A percentile compares a stretch with the other conserved stretches of the same genome.
phyloP scores from a whole-genome alignment of 108 stramenopile species.

The Nannochloropsis gaditana region DNA sequence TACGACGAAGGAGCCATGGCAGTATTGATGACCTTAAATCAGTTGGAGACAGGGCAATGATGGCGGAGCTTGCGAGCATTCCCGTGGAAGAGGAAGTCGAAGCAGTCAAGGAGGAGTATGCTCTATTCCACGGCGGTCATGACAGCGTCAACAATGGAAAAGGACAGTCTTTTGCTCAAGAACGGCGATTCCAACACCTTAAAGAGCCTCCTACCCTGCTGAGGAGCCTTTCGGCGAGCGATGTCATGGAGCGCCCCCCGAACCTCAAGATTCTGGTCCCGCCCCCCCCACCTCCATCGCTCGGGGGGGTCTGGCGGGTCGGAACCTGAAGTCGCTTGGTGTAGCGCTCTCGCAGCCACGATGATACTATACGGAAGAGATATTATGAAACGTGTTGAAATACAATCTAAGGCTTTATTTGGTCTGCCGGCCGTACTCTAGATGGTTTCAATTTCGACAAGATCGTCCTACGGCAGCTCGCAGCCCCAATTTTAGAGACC shows the following conservation, averaged over 20 bases:
- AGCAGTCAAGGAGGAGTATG: too few species aligned
- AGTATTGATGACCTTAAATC: background rate
- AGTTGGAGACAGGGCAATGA: background rate
- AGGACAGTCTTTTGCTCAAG: background rate
- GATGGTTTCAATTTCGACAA: too few species aligned
- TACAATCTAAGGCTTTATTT: too few species aligned
- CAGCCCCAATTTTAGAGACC: too few species aligned
- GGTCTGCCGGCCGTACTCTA: too few species aligned
- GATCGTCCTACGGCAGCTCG: too few species aligned
- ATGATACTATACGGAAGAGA: too few species aligned
- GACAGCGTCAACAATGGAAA: too few species aligned
- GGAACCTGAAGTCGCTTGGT: background rate
- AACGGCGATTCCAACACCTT: background rate
- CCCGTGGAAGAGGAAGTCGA: too few species aligned
- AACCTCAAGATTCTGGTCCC: background rate
- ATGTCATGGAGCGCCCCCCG: background rate
- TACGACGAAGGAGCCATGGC: background rate
- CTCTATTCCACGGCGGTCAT: background rate
- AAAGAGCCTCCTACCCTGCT: background rate
- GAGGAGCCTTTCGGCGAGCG: background rate
- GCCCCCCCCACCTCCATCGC: conserved; percentile 10
- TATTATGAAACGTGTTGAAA: too few species aligned
- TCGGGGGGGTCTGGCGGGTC: background rate
- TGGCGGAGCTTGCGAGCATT: background rate
- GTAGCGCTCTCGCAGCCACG: too few species aligned